Evolutionary conservation across 2,329 filamentous ascomycete species (phyloP).

Genomic region (Mariannaea sp.): DNA sequence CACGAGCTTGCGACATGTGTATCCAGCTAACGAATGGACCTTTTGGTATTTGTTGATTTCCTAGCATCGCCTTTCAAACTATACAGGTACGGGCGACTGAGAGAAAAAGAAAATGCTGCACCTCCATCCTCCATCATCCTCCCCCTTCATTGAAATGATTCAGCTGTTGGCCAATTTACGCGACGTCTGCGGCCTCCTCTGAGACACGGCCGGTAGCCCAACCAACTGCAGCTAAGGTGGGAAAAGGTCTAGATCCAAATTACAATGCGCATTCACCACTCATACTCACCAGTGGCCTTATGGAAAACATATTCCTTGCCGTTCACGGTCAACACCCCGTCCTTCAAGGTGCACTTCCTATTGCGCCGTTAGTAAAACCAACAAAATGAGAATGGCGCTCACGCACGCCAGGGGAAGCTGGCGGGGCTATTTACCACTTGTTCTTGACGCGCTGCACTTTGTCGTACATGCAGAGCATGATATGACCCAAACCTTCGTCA

Average conservation of each 20-base stretch:
- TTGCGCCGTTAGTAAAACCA: constrained; percentile 16
- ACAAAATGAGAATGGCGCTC: constrained; percentile 10
- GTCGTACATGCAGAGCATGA: constrained; percentile 99
- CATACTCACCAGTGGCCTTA: constrained; percentile 95
- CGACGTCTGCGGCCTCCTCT: constrained; percentile 21
- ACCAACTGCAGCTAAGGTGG: constrained; percentile 8
- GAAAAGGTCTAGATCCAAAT: constrained; percentile 14
- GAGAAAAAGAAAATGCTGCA: neutral
- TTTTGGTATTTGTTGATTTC: constrained; percentile 9
- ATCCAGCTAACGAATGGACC: constrained; percentile 2
- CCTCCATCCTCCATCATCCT: neutral
- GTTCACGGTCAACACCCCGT: constrained; percentile 90
- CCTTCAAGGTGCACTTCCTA: constrained; percentile 97
- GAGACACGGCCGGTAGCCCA: constrained; percentile 20
- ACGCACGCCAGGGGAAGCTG: neutral
- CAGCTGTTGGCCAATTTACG: constrained; percentile 34
- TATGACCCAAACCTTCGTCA: constrained; percentile 81
- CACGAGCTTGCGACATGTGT: constrained; percentile 1
- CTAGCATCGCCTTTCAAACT: constrained; percentile 17
- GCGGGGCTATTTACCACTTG: constrained; percentile 70
- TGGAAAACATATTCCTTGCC: constrained; percentile 98
- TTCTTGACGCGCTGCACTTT: constrained; percentile 99
- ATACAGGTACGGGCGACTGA: constrained; percentile 20
- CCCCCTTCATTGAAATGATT: constrained; percentile 18
- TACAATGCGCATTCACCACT: constrained; percentile 72